phyloP scores from a whole-genome alignment of 2,329 filamentous ascomycete species.

The Fusarium caatingaense region DNA sequence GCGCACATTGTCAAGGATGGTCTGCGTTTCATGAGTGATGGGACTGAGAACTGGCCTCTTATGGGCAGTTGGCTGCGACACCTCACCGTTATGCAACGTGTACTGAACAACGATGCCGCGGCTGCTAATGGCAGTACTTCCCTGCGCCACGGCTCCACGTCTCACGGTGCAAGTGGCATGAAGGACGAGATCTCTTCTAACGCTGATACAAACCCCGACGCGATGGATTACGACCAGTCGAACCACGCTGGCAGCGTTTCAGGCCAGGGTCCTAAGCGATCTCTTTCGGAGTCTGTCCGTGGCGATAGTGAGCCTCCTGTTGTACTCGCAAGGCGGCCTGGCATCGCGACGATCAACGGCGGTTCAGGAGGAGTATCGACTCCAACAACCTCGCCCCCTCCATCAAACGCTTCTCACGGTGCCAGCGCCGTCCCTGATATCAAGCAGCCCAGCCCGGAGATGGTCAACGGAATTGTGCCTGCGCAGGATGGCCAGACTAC shows the following conservation, averaged over 20 bases:
- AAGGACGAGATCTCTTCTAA: constrained; percentile 69
- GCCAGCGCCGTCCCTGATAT: constrained; percentile 46
- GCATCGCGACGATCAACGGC: constrained; percentile 70
- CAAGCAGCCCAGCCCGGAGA: constrained; percentile 54
- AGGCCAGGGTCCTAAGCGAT: constrained; percentile 51
- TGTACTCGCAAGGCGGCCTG: constrained; percentile 61
- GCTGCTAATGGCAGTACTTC: constrained; percentile 43
- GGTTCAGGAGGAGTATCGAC: constrained; percentile 62
- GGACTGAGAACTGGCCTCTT: constrained; percentile 69
- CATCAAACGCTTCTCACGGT: constrained; percentile 41
- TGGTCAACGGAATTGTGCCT: constrained; percentile 48
- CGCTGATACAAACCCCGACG: constrained; percentile 65
- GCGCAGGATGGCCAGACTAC: constrained; percentile 51
- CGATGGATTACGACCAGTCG: constrained; percentile 68
- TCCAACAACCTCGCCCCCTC: constrained; percentile 60
- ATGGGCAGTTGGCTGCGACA: constrained; percentile 70
- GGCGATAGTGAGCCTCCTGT: constrained; percentile 65
- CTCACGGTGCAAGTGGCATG: constrained; percentile 49
- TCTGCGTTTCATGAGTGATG: constrained; percentile 68
- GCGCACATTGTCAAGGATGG: constrained; percentile 68
- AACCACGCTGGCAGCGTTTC: constrained; percentile 35
- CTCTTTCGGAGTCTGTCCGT: constrained; percentile 56
- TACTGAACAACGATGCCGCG: constrained; percentile 65
- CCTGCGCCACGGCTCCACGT: constrained; percentile 51
- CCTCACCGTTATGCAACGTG: constrained; percentile 70